These are phyloP conservation scores for Plasmodium ovale DNA, from an alignment of 169 alveolate genomes.

Conservation along the genomic window DNA sequence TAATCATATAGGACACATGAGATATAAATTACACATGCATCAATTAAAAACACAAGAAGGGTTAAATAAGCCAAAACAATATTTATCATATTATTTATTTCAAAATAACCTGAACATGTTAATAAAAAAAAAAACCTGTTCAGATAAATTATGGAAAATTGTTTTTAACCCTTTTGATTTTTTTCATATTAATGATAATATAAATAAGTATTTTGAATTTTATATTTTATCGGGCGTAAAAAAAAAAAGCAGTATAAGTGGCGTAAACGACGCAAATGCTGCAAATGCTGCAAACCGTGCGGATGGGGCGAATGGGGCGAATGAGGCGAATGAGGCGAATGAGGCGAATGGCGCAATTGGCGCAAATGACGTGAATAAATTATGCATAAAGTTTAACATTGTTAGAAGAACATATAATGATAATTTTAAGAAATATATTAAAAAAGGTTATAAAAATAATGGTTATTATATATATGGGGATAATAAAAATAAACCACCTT, in stretches of 20 bases:
- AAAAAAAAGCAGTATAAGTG: neutral
- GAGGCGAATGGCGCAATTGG: too few species aligned
- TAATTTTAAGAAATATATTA: neutral
- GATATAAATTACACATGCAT: conserved; percentile 23
- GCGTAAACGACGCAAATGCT: too few species aligned
- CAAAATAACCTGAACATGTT: conserved; percentile 15
- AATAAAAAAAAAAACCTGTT: conserved; percentile 2
- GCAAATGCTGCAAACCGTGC: too few species aligned
- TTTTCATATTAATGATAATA: conserved; percentile 28
- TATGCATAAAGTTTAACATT: conserved; percentile 20
- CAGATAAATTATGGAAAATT: conserved; percentile 32
- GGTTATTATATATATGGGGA: neutral
- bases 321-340: too few species aligned
- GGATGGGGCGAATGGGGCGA: too few species aligned
- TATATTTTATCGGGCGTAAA: neutral
- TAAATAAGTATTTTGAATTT: conserved; percentile 43
- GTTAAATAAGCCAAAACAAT: neutral
- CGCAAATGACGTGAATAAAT: neutral
- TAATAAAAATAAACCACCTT: conserved; percentile 37
- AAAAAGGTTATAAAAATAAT: neutral
- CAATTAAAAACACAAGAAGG: neutral
- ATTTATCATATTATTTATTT: conserved; percentile 32
- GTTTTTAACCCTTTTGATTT: conserved; percentile 48
- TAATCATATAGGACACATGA: conserved; percentile 23
- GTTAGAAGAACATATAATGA: neutral